Conservation (phyloP, 2,329 filamentous ascomycete genomes). For the Alternaria postmessia region DNA sequence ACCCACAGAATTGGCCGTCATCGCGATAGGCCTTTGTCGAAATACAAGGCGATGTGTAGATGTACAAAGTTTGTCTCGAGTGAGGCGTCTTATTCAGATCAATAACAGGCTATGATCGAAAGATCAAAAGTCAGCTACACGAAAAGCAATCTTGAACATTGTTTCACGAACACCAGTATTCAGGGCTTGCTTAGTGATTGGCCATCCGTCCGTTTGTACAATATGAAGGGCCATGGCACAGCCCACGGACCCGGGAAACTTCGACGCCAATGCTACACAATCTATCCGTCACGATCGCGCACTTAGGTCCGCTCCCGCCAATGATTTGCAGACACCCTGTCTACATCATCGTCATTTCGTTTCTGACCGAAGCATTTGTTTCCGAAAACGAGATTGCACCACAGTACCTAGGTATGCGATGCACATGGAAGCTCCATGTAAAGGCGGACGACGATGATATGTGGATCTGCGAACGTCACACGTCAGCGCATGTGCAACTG, state of each 20-base stretch:
- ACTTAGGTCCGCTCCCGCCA: conserved; percentile 18
- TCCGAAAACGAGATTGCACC: conserved; percentile 9
- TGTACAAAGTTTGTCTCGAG: background rate
- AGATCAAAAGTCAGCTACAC: conserved; percentile 9
- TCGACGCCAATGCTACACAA: conserved; percentile 29
- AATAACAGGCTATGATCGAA: conserved; percentile 7
- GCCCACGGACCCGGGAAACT: conserved; percentile 22
- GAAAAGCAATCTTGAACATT: conserved; percentile 4
- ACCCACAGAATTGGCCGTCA: conserved; percentile 11
- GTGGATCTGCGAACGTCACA: conserved; percentile 27
- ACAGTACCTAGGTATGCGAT: background rate
- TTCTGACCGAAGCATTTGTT: conserved; percentile 11
- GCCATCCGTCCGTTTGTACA: background rate
- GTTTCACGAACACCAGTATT: conserved; percentile 14
- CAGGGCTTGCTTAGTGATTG: conserved; percentile 11
- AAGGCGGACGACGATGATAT: conserved; percentile 13
- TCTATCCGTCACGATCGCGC: conserved; percentile 29
- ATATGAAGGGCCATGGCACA: conserved; percentile 18
- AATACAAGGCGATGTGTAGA: conserved; percentile 1
- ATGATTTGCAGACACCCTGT: conserved; percentile 14
- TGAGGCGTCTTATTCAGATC: background rate
- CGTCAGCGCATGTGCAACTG: conserved; percentile 27
- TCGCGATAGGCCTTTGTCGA: background rate
- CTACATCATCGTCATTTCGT: conserved; percentile 24
- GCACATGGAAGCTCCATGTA: conserved; percentile 16